These are phyloP conservation scores for Emergomyces africanus DNA, from an alignment of 2,329 filamentous ascomycete genomes.

Conservation along the genomic window DNA sequence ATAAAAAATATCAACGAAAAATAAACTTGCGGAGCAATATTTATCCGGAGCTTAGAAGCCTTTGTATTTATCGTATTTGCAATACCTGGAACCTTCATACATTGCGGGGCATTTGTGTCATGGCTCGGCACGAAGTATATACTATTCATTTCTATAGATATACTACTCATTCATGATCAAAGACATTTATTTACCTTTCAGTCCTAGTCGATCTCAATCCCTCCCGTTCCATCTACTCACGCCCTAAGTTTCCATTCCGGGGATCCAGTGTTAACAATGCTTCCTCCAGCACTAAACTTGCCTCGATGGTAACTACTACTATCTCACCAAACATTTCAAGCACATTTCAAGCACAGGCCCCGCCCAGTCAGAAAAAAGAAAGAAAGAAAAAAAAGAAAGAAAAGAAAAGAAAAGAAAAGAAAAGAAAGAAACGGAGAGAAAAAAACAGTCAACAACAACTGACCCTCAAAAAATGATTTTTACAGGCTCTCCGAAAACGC, in stretches of 20 bases:
- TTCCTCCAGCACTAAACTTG: constrained; percentile 31
- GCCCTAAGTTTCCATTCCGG: not conserved
- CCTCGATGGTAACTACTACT: constrained; percentile 35
- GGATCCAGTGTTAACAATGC: constrained; percentile 14
- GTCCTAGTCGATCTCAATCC: not conserved
- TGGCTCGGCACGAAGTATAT: too few species aligned
- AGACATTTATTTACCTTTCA: too few species aligned
- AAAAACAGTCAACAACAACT: not conserved
- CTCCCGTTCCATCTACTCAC: not conserved
- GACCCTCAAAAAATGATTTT: not conserved
- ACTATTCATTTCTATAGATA: too few species aligned
- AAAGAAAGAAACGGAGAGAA: not conserved
- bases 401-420: not conserved
- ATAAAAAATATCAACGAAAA: too few species aligned
- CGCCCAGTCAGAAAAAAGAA: not conserved
- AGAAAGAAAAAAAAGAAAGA: not conserved
- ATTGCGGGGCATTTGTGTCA: too few species aligned
- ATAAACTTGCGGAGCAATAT: not conserved
- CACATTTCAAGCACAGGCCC: constrained; percentile 11
- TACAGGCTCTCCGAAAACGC: constrained; percentile 78
- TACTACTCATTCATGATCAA: too few species aligned
- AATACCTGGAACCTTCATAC: too few species aligned
- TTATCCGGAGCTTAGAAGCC: not conserved
- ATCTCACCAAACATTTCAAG: not conserved
- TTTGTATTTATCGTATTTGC: not conserved